Percentiles rank a stretch among this genome's conserved stretches.
These are phyloP conservation scores for Populus hybrid DNA, from an alignment of 441 rosid genomes.

Conservation along the genomic window DNA sequence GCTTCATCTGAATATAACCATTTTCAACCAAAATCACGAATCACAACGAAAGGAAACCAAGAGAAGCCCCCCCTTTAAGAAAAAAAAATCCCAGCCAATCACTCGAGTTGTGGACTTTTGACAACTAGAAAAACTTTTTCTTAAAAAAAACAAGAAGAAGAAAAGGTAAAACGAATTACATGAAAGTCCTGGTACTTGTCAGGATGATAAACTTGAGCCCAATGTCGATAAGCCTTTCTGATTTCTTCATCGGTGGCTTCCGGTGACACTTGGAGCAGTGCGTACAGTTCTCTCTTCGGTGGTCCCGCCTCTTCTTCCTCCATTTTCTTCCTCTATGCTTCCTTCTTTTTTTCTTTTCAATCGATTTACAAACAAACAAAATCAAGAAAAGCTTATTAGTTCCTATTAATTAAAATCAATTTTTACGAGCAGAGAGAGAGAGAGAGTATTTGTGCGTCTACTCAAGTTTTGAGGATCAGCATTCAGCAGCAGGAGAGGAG, in stretches of 20 bases:
- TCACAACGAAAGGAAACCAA: no score
- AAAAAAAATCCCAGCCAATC: no score
- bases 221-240: constrained; percentile 80
- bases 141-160: neutral
- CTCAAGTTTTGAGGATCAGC: no score
- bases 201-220: constrained; percentile 98
- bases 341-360: neutral
- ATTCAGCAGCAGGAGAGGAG: no score
- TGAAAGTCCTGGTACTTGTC: constrained; percentile 79
- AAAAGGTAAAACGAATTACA: constrained; percentile 26
- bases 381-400: neutral
- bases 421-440: no score
- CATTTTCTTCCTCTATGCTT: neutral
- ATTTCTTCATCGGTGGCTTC: constrained; percentile 93
- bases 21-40: neutral
- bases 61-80: no score
- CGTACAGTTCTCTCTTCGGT: constrained; percentile 75
- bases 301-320: constrained; percentile 33
- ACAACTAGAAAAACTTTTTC: no score
- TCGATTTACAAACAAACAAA: neutral
- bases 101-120: no score
- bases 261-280: constrained; percentile 77
- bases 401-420: no score
- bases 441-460: no score
- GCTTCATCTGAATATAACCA: constrained; percentile 65